Evolutionary conservation across 768 basidiomycete genomes (phyloP).

Genomic region (Brasilioporus rufonigricans): DNA sequence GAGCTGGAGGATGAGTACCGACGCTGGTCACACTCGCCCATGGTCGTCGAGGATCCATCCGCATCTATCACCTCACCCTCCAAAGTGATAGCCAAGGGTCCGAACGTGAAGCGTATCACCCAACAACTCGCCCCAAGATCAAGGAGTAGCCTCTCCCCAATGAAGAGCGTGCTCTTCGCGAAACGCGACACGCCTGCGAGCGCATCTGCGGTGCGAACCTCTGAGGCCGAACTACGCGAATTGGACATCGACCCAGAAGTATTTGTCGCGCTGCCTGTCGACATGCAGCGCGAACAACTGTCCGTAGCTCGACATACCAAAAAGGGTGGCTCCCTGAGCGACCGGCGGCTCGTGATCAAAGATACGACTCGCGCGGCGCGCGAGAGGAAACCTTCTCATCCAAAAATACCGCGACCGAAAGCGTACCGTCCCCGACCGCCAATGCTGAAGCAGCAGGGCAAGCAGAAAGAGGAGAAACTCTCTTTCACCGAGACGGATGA

Average conservation of each 20-base stretch:
- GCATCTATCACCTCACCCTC: constrained; percentile 3
- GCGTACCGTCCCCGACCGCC: constrained; percentile 52
- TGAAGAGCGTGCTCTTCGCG: constrained; percentile 37
- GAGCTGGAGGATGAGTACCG: constrained; percentile 69
- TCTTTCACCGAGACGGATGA: constrained; percentile 65
- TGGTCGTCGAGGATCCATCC: constrained; percentile 18
- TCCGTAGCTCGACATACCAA: constrained; percentile 53
- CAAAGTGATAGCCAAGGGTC: constrained; percentile 31
- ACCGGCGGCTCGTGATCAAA: constrained; percentile 54
- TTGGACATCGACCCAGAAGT: constrained; percentile 75
- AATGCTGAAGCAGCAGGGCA: constrained; percentile 54
- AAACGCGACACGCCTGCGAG: constrained; percentile 28
- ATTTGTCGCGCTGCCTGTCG: constrained; percentile 59
- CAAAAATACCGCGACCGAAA: constrained; percentile 52
- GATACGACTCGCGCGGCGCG: constrained; percentile 24
- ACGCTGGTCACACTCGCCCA: constrained; percentile 56
- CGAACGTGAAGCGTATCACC: constrained; percentile 57
- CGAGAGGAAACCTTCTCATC: constrained; percentile 32
- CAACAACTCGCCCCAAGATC: constrained; percentile 60
- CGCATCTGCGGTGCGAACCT: constrained; percentile 41
- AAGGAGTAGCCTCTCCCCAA: constrained; percentile 39
- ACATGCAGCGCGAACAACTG: constrained; percentile 74
- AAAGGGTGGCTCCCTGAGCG: constrained; percentile 33
- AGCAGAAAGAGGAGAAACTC: constrained; percentile 50
- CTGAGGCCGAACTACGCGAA: constrained; percentile 55